Conservation (phyloP, 306 rosid genomes). For the Herpetospermum pedunculosum region DNA sequence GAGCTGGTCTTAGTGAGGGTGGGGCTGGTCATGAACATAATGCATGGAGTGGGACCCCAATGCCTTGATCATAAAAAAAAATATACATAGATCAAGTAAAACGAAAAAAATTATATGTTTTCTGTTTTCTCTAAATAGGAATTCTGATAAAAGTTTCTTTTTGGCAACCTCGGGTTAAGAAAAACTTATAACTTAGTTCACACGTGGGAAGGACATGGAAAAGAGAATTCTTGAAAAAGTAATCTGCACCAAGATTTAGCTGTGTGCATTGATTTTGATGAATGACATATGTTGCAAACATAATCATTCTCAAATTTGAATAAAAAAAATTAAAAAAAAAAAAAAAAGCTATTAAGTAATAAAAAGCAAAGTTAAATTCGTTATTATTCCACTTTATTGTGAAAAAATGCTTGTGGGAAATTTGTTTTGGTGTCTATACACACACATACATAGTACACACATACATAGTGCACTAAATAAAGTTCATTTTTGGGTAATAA, state of each 20-base stretch:
- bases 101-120: background rate
- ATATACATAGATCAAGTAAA: background rate
- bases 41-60: background rate
- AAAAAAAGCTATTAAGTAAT: background rate
- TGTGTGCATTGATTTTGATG: background rate
- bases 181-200: background rate
- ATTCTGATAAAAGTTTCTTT: background rate
- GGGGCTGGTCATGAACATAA: background rate
- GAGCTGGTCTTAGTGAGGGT: background rate
- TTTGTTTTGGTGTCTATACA: background rate
- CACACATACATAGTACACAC: background rate
- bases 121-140: background rate
- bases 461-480: background rate
- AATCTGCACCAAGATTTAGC: background rate
- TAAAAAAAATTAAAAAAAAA: background rate
- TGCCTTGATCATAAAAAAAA: background rate
- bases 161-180: background rate
- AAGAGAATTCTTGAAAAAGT: background rate
- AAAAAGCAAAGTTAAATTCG: background rate
- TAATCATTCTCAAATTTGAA: constrained; percentile 2
- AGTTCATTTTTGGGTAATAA: background rate
- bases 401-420: background rate
- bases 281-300: background rate
- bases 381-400: background rate
- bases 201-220: background rate